Evolutionary conservation across 768 basidiomycete genomes (phyloP).

Genomic region (Xerocomellus dryophilus): DNA sequence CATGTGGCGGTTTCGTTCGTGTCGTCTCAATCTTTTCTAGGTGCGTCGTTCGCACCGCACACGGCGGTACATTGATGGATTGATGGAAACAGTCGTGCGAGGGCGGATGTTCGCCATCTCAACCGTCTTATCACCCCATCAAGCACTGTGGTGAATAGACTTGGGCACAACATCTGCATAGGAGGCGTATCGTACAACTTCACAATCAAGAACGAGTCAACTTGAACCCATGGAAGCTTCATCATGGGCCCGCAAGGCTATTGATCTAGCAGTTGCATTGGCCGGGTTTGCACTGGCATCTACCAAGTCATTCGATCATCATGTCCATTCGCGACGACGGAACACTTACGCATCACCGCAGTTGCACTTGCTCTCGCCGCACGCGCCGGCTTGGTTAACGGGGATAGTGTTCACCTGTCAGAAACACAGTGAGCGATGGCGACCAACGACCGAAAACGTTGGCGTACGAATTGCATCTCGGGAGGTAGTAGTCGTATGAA

Average conservation of each 20-base stretch:
- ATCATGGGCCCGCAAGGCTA: neutral
- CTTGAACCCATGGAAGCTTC: neutral
- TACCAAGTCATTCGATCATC: neutral
- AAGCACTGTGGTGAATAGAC: no score
- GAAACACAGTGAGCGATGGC: neutral
- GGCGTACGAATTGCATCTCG: conserved; percentile 18
- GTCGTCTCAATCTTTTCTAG: no score
- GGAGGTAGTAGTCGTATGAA: neutral
- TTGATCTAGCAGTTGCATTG: conserved; percentile 14
- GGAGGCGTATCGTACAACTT: no score
- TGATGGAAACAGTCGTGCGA: no score
- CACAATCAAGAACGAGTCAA: no score
- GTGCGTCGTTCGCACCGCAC: no score
- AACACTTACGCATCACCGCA: conserved; percentile 13
- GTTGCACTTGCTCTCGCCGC: conserved; percentile 3
- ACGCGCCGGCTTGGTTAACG: conserved; percentile 16
- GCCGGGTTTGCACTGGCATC: conserved; percentile 16
- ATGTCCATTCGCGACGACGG: neutral
- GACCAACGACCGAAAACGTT: neutral
- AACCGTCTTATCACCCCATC: no score
- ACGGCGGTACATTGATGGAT: no score
- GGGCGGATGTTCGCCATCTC: no score
- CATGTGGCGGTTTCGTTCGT: no score
- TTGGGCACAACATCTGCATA: no score
- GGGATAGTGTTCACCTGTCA: conserved; percentile 9